These are phyloP conservation scores for Penicillium coprophilum DNA, from an alignment of 495 filamentous ascomycete genomes.

Conservation along the genomic window DNA sequence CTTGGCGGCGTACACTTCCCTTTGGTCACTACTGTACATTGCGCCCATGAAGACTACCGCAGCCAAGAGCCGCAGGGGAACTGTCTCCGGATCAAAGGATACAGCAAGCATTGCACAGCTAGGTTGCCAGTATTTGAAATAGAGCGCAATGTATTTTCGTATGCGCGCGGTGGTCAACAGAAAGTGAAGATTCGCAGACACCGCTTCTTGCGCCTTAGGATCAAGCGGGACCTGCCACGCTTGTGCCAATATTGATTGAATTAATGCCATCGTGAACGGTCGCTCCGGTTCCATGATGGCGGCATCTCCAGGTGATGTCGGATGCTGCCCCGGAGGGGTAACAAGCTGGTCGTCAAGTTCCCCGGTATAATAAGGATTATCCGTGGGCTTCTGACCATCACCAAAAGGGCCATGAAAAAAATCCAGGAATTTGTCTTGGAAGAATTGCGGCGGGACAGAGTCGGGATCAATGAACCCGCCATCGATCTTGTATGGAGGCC, in stretches of 20 bases:
- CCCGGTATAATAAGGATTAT: slow-evolving; percentile 20
- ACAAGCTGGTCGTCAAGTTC: slow-evolving; percentile 22
- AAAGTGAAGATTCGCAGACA: slow-evolving; percentile 40
- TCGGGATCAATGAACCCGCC: slow-evolving; percentile 29
- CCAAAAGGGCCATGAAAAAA: slow-evolving; percentile 47
- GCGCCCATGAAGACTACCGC: slow-evolving; percentile 48
- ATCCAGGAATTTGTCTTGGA: slow-evolving; percentile 42
- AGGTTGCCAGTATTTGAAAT: slow-evolving; percentile 50
- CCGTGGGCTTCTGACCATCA: slow-evolving; percentile 28
- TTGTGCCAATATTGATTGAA: slow-evolving; percentile 39
- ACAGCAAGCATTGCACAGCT: slow-evolving; percentile 45
- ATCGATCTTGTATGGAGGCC: slow-evolving; percentile 23
- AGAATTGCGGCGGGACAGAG: slow-evolving; percentile 31
- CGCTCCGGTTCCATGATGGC: slow-evolving; percentile 36
- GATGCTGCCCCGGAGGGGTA: slow-evolving; percentile 21
- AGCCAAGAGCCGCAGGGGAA: slow-evolving; percentile 39
- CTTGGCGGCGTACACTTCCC: slow-evolving; percentile 40
- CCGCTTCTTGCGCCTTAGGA: slow-evolving; percentile 40
- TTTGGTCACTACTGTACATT: slow-evolving; percentile 46
- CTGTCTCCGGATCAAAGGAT: slow-evolving; percentile 40
- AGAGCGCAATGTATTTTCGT: slow-evolving; percentile 40
- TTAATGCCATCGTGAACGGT: slow-evolving; percentile 38
- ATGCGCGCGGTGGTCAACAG: slow-evolving; percentile 45
- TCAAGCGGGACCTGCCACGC: slow-evolving; percentile 41
- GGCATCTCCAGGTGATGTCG: slow-evolving; percentile 15